Conservation (phyloP, 2,329 filamentous ascomycete genomes). For the Ceratocystis lukuohia region DNA sequence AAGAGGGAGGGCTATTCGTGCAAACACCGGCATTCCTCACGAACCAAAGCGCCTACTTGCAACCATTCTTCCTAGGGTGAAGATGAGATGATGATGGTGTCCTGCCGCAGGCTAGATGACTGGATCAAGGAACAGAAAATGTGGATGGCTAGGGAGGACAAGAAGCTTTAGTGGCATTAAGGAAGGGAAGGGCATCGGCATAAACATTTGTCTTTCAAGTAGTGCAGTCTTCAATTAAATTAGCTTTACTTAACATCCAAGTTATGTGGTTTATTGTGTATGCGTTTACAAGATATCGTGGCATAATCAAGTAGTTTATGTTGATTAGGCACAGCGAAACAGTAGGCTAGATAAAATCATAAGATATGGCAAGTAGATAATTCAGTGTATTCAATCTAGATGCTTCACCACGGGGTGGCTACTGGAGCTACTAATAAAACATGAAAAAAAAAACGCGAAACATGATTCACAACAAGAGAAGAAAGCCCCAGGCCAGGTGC, state of each 20-base stretch:
- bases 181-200: neutral
- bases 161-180: neutral
- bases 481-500: neutral
- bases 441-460: neutral
- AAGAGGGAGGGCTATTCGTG: too few species aligned
- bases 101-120: neutral
- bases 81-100: neutral
- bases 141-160: neutral
- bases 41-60: neutral
- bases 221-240: neutral
- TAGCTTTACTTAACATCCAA: neutral
- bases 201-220: neutral
- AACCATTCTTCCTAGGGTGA: neutral
- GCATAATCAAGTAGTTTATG: too few species aligned
- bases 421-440: neutral
- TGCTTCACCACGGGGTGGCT: neutral
- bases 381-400: conserved; percentile 1
- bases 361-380: neutral
- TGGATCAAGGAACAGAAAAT: neutral
- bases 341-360: too few species aligned
- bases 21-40: neutral
- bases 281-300: too few species aligned
- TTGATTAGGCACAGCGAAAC: too few species aligned
- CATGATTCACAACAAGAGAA: neutral
- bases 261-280: too few species aligned